Base-by-base conservation (phyloP, 2,329 filamentous ascomycete genomes). In the Dactylellina drechsleri region DNA sequence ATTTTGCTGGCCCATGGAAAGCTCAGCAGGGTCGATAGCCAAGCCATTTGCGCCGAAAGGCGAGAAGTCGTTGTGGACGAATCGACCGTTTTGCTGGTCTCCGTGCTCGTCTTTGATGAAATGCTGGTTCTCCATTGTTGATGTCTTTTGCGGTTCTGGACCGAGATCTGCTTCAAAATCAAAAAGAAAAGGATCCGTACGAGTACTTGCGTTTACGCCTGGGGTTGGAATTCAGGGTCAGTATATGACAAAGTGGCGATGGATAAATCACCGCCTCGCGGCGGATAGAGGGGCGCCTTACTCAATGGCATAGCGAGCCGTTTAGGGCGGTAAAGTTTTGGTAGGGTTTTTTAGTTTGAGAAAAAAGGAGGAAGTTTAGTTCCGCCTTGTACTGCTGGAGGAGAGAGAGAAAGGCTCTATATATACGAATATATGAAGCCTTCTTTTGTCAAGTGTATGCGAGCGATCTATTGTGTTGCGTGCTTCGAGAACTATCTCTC, bases 11-110 rank as follows among this genome's bases (percentile, higher is more conserved):
- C 16, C 23, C 88, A 94, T 91, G 78, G 88, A 88, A 73, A 97
- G 86, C 77, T 95, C 92, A 76, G 92, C 94, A 10, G 94, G 94
- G 80, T 97, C 92, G 80, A 97, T 90, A 77, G 85, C 85, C 78
- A 78, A 77, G 58, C 77, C 71, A 26, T 79, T 49, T 36, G 31
- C 71, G 47, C 53, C 40, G 53, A 75, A 75, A 64, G 45, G 28
- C 0, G 77, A 66, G 31, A 79, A 76, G 45, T 79, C 77, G 28
- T 77, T 77, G 5, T 77, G 77, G 15, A 83, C 84, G 80, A 87
- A 88, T 78, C 86, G 85, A 31, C 70, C 61, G 31, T 62, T 68
- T 43, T 68, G 67, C 23, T 77, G 77, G 36, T 79, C 77, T n/a
- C 77, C 75, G 18, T 70, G 58, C 15, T 78, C 78, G 59, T 75